Conservation (phyloP, 352 stramenopile genomes). For the Globisporangium paddicum region DNA sequence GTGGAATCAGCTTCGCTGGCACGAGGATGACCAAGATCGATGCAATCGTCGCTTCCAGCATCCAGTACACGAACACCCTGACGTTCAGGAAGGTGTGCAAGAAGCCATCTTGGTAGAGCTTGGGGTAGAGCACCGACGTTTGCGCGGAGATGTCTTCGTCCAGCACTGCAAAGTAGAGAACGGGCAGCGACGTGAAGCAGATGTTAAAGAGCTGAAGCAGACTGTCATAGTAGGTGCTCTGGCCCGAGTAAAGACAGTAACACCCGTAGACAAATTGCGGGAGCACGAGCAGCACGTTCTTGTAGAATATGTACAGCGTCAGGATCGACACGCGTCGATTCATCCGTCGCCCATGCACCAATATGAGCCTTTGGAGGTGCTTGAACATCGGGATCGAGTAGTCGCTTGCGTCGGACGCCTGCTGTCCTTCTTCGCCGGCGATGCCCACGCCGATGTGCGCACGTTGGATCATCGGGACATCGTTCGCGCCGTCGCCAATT, state of each 20-base stretch:
- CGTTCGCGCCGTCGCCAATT: slow-evolving; percentile 90
- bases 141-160: slow-evolving; percentile 51
- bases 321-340: slow-evolving; percentile 59
- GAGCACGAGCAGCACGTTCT: slow-evolving; percentile 78
- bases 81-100: slow-evolving; percentile 46
- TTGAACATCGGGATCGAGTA: slow-evolving; percentile 88
- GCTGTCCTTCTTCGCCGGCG: slow-evolving; percentile 59
- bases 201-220: slow-evolving; percentile 81
- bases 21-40: slow-evolving; percentile 49
- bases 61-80: slow-evolving; percentile 46
- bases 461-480: slow-evolving; percentile 91
- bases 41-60: slow-evolving; percentile 44
- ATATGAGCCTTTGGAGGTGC: slow-evolving; percentile 75
- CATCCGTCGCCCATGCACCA: slow-evolving; percentile 85
- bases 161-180: slow-evolving; percentile 57
- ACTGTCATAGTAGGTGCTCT: slow-evolving; percentile 74
- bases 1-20: slow-evolving; percentile 29
- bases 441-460: slow-evolving; percentile 66
- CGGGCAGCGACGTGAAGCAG: slow-evolving; percentile 67
- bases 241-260: slow-evolving; percentile 71
- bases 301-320: slow-evolving; percentile 88
- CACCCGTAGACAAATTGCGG: slow-evolving; percentile 74
- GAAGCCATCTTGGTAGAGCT: slow-evolving; percentile 51
- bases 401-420: slow-evolving; percentile 88
- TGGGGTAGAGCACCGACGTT: slow-evolving; percentile 39